Evolutionary conservation across 345 rosid genomes (phyloP).

Genomic region (Turnera subulata): DNA sequence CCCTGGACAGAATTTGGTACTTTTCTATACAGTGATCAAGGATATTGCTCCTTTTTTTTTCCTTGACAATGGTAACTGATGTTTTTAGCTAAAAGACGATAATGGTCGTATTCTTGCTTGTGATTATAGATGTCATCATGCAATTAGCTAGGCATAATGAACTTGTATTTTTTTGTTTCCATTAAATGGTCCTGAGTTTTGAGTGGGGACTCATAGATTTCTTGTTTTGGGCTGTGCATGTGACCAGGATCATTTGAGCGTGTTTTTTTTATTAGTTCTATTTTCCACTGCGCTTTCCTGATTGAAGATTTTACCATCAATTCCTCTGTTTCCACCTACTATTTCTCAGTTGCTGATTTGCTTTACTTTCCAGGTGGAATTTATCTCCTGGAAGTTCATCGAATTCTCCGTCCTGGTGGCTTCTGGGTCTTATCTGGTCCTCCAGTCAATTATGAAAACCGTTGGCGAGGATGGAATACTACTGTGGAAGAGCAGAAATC

Average conservation of each 20-base stretch:
- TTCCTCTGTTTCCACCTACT: not conserved
- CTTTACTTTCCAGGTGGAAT: constrained; percentile 65
- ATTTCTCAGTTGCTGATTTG: not conserved
- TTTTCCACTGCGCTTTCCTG: not conserved
- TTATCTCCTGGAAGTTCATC: constrained; percentile 84
- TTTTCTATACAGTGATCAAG: not conserved
- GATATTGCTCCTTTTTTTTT: not conserved
- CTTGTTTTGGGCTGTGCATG: too few species aligned
- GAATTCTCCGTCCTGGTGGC: constrained; percentile 96
- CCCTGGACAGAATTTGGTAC: constrained; percentile 99
- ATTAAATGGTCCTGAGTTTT: too few species aligned
- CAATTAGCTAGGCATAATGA: too few species aligned
- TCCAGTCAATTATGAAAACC: constrained; percentile 83
- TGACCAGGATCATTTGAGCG: too few species aligned
- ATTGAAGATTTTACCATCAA: too few species aligned
- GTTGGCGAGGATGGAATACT: constrained; percentile 98
- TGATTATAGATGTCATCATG: too few species aligned
- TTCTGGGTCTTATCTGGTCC: constrained; percentile 99
- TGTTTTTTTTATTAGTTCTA: not conserved
- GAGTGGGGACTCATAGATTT: too few species aligned
- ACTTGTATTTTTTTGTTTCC: too few species aligned
- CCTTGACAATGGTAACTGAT: not conserved
- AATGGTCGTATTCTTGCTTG: too few species aligned
- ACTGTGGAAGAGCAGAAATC: constrained; percentile 84
- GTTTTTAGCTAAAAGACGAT: too few species aligned